Base-by-base conservation (phyloP, 202 grass and related monocot genomes). In the Musa balbisiana region DNA sequence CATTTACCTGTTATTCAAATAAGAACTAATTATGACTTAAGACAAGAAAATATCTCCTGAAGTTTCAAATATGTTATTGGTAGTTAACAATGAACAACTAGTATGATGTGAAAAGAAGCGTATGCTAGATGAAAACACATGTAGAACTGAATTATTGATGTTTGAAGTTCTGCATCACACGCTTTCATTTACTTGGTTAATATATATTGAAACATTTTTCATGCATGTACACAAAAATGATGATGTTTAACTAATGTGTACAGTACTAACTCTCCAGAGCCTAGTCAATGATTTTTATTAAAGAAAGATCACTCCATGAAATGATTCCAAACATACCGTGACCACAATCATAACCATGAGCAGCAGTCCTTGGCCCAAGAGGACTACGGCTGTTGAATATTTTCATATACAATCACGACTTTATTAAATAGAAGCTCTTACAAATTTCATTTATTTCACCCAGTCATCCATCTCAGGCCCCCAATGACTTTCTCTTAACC, bases 1-100 rank as follows among this genome's bases (percentile, higher is more conserved):
- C 43, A 49, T 58, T 73, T 73, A 58, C 71, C 71, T 73, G 53
- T 27, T 55, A 73, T 27, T 26, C 19, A 25, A 73, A 73, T 56
- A 55, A 15, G 13, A 73, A 26, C 12, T 22, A 73, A 16, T 24
- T 9, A 55, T 26, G 10, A 55, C 22, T 15, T 26, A 27, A 54
- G 24, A 54, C 22, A 8, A 14, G 3, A 15, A 55, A 11, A 55
- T 55, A 27, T 9, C 1, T 29, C 17, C 3, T 62, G 9, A 62
- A 62, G 33, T 49, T 70, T 2, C 14, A 11, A 24, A 9, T 72
- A 50, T 19, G 13, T 43, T 52, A 58, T 17, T 14, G 33, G 24
- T 8, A 43, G 16, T 67, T 67, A 13, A 15, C 13, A 33, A 29
- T 10, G 14, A 67, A 9, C 64, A 67, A 16, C 8, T 8, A 60